Base-by-base conservation (phyloP, 2,329 filamentous ascomycete species). In the Mycosphaerella sp. region DNA sequence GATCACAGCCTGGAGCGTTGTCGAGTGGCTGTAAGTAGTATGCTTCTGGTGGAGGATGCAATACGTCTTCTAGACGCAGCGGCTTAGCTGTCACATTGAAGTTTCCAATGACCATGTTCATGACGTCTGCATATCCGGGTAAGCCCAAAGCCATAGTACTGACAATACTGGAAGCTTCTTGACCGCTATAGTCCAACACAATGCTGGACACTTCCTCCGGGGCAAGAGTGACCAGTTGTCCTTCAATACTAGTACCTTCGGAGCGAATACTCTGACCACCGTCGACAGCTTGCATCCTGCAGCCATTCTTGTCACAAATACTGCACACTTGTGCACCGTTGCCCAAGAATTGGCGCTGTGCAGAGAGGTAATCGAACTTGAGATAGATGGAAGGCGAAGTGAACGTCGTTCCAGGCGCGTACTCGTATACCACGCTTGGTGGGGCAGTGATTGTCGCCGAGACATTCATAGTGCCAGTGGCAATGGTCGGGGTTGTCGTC, bases 351-450 rank as follows among this genome's bases (percentile, higher is more conserved):
- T 18, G 14, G 3, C 53, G 41, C 17, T 35, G 16, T 30, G 51
- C 56, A 46, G 46, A 53, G 25, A 61, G 49, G 10, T 43, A 48
- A 34, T 59, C 55, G 39, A 56, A 61, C 13, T 56, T 58, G 12
- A 61, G 42, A 30, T 61, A 61, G 9, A 61, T 42, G 7, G 57
- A 56, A 10, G 58, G 58, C 40, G 57, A 59, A 9, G 58, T 60
- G 42, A 60, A 59, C 0, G 58, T 60, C 21, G 53, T 49, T 12
- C 53, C 55, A 4, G 45, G 54, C 9, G 52, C 50, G 28, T 50
- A 57, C 30, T 35, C 35, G 16, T 55, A 51, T 2, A 57, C 50
- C 21, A 54, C 47, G 3, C 27, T 17, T 9, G 45, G 45, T 21
- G 49, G 50, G 13, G 40, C 17, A 14, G 54, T 49, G 21, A 42